phyloP scores from a whole-genome alignment of 2,329 filamentous ascomycete genomes.

The Nemania sp. region DNA sequence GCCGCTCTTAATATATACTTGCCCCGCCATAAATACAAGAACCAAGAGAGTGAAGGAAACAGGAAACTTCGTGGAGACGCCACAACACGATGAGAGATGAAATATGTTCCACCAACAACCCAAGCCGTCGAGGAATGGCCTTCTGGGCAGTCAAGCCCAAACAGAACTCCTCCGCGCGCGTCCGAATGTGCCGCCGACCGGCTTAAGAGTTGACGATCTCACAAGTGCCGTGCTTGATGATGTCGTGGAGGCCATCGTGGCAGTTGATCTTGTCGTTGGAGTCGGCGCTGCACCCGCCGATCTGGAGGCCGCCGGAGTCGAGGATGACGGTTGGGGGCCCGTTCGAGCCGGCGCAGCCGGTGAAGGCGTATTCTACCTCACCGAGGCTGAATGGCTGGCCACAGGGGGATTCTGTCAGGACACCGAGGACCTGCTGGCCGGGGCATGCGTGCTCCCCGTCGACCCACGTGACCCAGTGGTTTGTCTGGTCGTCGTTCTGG shows the following conservation, averaged over 20 bases:
- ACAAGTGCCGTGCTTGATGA: constrained; percentile 28
- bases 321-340: constrained; percentile 20
- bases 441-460: constrained; percentile 25
- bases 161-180: no score
- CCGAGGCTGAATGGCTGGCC: constrained; percentile 20
- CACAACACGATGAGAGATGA: neutral
- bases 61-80: neutral
- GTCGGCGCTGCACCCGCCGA: constrained; percentile 11
- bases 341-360: constrained; percentile 20
- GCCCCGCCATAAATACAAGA: neutral
- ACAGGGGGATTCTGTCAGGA: constrained; percentile 22
- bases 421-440: constrained; percentile 10
- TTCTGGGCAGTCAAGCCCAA: no score
- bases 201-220: constrained; percentile 3
- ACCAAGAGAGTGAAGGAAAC: neutral
- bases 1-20: no score
- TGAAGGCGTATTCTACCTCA: constrained; percentile 17
- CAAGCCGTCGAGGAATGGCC: no score
- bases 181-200: neutral
- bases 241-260: constrained; percentile 23
- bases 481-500: constrained; percentile 27
- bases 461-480: constrained; percentile 27
- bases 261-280: constrained; percentile 25
- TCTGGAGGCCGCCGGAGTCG: constrained; percentile 25
- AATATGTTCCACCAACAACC: neutral